These are phyloP conservation scores for Xylaria sp. DNA, from an alignment of 2,329 filamentous ascomycete species.

Conservation along the genomic window DNA sequence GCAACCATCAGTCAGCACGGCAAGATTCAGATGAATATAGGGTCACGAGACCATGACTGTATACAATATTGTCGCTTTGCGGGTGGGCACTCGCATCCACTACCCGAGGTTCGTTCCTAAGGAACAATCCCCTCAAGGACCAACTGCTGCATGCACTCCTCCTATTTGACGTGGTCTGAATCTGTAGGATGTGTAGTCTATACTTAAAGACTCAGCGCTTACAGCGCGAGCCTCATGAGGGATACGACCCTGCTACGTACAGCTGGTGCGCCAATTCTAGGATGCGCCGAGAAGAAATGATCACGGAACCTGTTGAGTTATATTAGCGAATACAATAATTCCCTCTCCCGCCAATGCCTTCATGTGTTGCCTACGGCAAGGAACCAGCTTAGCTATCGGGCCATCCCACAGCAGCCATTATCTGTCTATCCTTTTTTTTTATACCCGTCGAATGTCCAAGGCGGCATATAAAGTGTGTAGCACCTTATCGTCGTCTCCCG, in stretches of 20 bases:
- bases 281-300: not conserved
- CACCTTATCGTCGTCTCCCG: too few species aligned
- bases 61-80: too few species aligned
- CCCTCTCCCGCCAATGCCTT: too few species aligned
- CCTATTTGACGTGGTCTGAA: not conserved
- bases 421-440: too few species aligned
- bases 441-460: too few species aligned
- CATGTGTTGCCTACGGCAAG: too few species aligned
- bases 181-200: not conserved
- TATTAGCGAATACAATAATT: not conserved
- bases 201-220: not conserved
- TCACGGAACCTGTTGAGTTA: too few species aligned
- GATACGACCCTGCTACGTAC: not conserved
- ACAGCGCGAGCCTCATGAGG: not conserved
- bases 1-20: not conserved
- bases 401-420: too few species aligned
- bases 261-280: not conserved
- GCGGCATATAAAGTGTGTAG: too few species aligned
- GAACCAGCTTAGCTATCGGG: too few species aligned
- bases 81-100: too few species aligned
- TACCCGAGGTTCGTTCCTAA: too few species aligned
- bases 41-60: not conserved
- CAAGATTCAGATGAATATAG: conserved; percentile 1
- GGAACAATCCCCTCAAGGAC: not conserved
- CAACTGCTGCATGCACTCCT: not conserved